phyloP scores from a whole-genome alignment of 352 stramenopile species.

The Pythium oligandrum region DNA sequence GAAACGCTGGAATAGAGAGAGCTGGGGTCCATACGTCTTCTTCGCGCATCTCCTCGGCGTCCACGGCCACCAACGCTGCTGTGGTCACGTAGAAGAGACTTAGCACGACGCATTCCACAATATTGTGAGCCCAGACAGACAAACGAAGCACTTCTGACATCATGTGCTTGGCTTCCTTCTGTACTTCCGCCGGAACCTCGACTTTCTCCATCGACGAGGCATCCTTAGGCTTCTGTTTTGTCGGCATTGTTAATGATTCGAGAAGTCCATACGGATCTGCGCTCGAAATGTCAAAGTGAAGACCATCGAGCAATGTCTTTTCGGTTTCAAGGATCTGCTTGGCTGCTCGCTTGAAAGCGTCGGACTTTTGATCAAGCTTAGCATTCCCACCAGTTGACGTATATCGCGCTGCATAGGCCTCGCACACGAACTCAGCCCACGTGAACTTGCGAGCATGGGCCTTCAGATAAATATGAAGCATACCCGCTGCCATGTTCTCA shows the following conservation, averaged over 20 bases:
- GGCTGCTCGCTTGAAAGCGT: slow-evolving; percentile 47
- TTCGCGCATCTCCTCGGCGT: neutral
- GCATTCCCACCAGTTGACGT: slow-evolving; percentile 1
- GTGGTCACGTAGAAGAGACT: slow-evolving; percentile 67
- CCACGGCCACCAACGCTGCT: slow-evolving; percentile 39
- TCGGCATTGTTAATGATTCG: slow-evolving; percentile 39
- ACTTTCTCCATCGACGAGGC: neutral
- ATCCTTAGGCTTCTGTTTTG: neutral
- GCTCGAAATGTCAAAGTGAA: slow-evolving; percentile 70
- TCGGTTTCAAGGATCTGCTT: slow-evolving; percentile 59
- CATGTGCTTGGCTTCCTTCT: slow-evolving; percentile 66
- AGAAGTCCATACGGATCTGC: slow-evolving; percentile 67
- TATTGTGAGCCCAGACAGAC: slow-evolving; percentile 55
- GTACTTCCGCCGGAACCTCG: slow-evolving; percentile 32
- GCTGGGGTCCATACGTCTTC: neutral
- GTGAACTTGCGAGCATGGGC: slow-evolving; percentile 51
- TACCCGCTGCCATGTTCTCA: slow-evolving; percentile 59
- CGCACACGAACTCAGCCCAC: slow-evolving; percentile 61
- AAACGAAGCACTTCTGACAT: slow-evolving; percentile 47
- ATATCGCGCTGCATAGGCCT: slow-evolving; percentile 60
- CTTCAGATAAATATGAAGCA: slow-evolving; percentile 77
- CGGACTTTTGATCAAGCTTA: slow-evolving; percentile 23
- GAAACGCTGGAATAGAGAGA: slow-evolving; percentile 28
- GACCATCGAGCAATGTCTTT: slow-evolving; percentile 55
- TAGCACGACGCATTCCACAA: slow-evolving; percentile 61